Evolutionary conservation across 371 early-diverging fungal genomes (phyloP), one percentile per base, ranked within the genome.

Genomic region (Mortierella sp.): DNA sequence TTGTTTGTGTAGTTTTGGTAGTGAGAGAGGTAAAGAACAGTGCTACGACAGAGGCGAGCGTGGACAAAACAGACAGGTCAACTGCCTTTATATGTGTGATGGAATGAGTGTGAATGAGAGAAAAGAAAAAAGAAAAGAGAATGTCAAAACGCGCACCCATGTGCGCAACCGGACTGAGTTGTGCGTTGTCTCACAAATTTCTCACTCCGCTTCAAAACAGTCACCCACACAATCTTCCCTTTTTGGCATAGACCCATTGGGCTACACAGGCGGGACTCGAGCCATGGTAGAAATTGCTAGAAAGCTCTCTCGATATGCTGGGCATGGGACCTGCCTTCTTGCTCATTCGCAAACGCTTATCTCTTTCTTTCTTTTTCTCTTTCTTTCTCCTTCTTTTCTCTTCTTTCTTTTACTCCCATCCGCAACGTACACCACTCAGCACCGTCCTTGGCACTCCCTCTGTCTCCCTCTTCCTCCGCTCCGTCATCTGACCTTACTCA

Each of bases 31-130:
- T 11, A n/a, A 14, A 48, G 31, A 4, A 3, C 4, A 47, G 47
- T 58, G 22, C 58, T 58, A 22, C 58, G 29, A 37, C 58, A 37
- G 58, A 58, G 58, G 58, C 34, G 37, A 58, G 58, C 58, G 58
- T 58, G 29, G 37, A 22, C 4, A 14, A 5, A 9, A 14, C 6
- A 19, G 26, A 29, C 31, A 58, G 34, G 34, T 14, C 31, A 58
- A 31, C 34, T 22, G 58, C 31, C 58, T 58, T 58, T 58, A 58
- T 58, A 58, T 47, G 1, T 6, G 47, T 34, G 37, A 31, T 8
- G 58, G 58, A 53, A 53, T 24, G 24, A 31, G 0, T 29, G 53
- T 29, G 31, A 55, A 29, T 0, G 37, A 34, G 8, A 58, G 19
- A 19, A 7, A 31, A 19, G 19, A 5, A 58, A 6, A 16, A 47